phyloP scores from a whole-genome alignment of 1,284 basidiomycete genomes.

The Apiotrichum brassicae region DNA sequence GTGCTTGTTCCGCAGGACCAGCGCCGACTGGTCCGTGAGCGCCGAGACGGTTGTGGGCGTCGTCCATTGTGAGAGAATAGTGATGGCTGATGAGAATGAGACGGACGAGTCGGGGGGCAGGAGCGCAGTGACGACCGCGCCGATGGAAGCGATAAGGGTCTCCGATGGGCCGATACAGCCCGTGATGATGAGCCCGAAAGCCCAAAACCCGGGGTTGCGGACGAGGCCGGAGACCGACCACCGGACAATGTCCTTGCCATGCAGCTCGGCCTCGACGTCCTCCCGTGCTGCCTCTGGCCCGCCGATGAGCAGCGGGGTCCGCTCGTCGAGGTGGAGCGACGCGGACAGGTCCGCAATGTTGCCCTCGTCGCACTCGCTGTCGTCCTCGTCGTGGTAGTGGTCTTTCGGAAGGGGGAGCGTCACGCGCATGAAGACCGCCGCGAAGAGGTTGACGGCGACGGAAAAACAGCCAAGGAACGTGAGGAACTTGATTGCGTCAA shows the following conservation, averaged over 20 bases:
- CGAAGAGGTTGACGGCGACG: conserved; percentile 40
- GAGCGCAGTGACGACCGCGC: conserved; percentile 45
- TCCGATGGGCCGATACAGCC: conserved; percentile 45
- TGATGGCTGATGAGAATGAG: conserved; percentile 7
- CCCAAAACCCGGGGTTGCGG: conserved; percentile 43
- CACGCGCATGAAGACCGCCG: conserved; percentile 40
- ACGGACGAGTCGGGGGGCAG: conserved; percentile 21
- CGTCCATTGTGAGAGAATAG: conserved; percentile 8
- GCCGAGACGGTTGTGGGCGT: conserved; percentile 1
- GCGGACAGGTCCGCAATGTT: conserved; percentile 9
- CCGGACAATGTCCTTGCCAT: conserved; percentile 29
- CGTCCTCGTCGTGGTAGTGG: conserved; percentile 1
- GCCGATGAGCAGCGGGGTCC: conserved; percentile 44
- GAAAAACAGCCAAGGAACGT: conserved; percentile 39
- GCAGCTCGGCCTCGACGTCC: conserved; percentile 32
- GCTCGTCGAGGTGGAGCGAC: conserved; percentile 38
- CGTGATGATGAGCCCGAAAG: conserved; percentile 38
- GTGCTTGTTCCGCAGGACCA: conserved; percentile 44
- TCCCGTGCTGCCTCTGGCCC: conserved; percentile 42
- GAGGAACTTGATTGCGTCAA: conserved; percentile 38
- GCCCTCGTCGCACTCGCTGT: conserved; percentile 8
- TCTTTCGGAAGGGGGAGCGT: conserved; percentile 17
- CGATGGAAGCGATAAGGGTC: conserved; percentile 44
- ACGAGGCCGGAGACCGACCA: conserved; percentile 36
- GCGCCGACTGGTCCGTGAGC: conserved; percentile 15